Evolutionary conservation across 225 moss, liverwort and hornwort genomes (phyloP).

Genomic region (Sphagnum contortum): DNA sequence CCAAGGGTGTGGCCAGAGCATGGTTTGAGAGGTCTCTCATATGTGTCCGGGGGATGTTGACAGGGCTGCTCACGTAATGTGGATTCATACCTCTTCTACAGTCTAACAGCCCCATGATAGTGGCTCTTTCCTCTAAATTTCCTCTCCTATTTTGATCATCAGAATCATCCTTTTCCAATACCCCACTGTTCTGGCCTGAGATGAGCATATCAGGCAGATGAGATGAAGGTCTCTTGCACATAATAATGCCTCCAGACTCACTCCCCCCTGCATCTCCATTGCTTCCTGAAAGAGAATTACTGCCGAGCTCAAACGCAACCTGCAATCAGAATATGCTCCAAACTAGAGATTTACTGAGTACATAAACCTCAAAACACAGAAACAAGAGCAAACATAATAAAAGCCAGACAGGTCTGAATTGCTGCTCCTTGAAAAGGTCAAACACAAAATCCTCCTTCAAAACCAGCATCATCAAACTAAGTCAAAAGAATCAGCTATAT

Average conservation of each 20-base stretch:
- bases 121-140: slow-evolving; percentile 12
- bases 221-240: slow-evolving; percentile 66
- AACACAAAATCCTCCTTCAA: too few species aligned
- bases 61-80: slow-evolving; percentile 34
- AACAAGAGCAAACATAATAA: too few species aligned
- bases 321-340: too few species aligned
- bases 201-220: slow-evolving; percentile 75
- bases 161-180: slow-evolving; percentile 26
- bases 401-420: too few species aligned
- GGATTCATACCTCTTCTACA: slow-evolving; percentile 16
- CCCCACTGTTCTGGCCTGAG: slow-evolving; percentile 38
- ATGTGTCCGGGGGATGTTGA: slow-evolving; percentile 52
- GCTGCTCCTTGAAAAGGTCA: too few species aligned
- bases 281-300: slow-evolving; percentile 23
- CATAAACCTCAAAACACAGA: too few species aligned
- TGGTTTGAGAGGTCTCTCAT: slow-evolving; percentile 23
- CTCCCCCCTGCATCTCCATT: slow-evolving; percentile 22
- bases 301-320: slow-evolving; percentile 18
- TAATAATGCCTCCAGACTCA: slow-evolving; percentile 12
- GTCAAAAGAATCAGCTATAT: too few species aligned
- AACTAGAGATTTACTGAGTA: too few species aligned
- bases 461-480: too few species aligned
- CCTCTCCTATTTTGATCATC: slow-evolving; percentile 33
- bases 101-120: slow-evolving; percentile 11
- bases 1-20: slow-evolving; percentile 13